Percentiles rank a stretch among this genome's conserved stretches.
Conservation (phyloP, 768 basidiomycete genomes). For the Lenzites betulinus region DNA sequence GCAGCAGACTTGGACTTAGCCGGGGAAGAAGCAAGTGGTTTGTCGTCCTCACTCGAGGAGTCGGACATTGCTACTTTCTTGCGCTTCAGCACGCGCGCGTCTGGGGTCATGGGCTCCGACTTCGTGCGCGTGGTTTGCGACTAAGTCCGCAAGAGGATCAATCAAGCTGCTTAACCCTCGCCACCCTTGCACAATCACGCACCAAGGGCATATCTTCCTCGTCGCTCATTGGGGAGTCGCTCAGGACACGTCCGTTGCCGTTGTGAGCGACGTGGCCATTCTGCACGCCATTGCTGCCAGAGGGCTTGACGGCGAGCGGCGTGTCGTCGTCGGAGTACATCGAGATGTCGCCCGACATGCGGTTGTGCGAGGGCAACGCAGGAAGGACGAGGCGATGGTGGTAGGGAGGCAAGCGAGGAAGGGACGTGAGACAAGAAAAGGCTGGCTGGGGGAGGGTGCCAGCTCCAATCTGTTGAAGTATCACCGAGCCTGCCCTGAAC, state of each 20-base stretch:
- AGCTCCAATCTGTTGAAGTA: conserved; percentile 39
- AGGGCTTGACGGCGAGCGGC: conserved; percentile 48
- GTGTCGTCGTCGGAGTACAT: conserved; percentile 64
- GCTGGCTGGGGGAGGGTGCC: conserved; percentile 20
- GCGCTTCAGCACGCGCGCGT: conserved; percentile 49
- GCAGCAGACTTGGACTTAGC: conserved; percentile 48
- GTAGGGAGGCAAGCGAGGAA: conserved; percentile 30
- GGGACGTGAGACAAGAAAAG: conserved; percentile 25
- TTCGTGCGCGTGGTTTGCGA: conserved; percentile 59
- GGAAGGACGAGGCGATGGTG: conserved; percentile 26
- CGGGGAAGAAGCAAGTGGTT: conserved; percentile 73
- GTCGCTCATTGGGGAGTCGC: conserved; percentile 59
- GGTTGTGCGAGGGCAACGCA: conserved; percentile 10
- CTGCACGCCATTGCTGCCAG: conserved; percentile 28
- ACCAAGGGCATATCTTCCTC: conserved; percentile 76
- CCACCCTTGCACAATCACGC: conserved; percentile 29
- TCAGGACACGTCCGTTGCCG: conserved; percentile 44
- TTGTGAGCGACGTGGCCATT: conserved; percentile 50
- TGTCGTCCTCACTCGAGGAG: conserved; percentile 72
- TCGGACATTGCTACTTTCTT: conserved; percentile 56
- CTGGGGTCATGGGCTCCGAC: conserved; percentile 38
- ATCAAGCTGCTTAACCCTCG: not conserved
- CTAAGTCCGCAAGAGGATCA: conserved; percentile 35
- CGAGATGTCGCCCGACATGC: conserved; percentile 49
- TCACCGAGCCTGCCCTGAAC: conserved; percentile 61